Evolutionary conservation across 352 stramenopile genomes (phyloP), one percentile per base, ranked within the genome.

Genomic region (Blastocystis sp.): DNA sequence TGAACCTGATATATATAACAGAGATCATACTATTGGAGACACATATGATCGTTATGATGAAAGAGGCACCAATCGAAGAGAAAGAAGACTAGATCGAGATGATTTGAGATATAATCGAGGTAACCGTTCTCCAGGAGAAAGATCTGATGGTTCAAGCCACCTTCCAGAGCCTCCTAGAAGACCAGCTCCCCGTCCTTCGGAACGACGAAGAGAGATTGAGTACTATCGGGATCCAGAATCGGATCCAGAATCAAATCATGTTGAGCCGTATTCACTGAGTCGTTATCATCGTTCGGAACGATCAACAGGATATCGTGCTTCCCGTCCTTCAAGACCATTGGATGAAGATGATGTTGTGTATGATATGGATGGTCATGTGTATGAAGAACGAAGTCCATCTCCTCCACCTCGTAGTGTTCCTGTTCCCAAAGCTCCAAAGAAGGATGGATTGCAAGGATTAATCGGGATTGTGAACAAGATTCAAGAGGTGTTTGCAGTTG

Each of bases 401-500:
- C n/a, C n/a, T n/a, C 59, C 59, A 7, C 59, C 14, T 21, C 24
- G 19, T 29, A 16, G 29, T 14, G 24, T 37, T 71, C 59, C 59
- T 6, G 24, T 6, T 29, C 14, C 24, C 6, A 29, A 37, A 90
- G 63, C 94, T 11, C 24, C 59, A 24, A 24, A n/a, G 29, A 51
- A 86, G 54, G 52, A 43, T 12, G 69, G 52, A 27, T 98, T 99
- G 96, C 95, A 99, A 86, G 93, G 98, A 90, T 92, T 99, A 27
- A 99, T 99, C 89, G 95, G 95, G 54, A 97, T 99, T 88, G 97
- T 98, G 88, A 98, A 98, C 90, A 98, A 98, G 91, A 93, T 99
- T 11, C 96, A 99, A 92, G 96, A 99, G 91, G 96, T 99, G 49
- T 98, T 98, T 90, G 95, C 91, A 69, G 93, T 94, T 59, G 97